Evolutionary conservation across 371 early-diverging fungal genomes (phyloP).

Genomic region (Massospora cicadina): DNA sequence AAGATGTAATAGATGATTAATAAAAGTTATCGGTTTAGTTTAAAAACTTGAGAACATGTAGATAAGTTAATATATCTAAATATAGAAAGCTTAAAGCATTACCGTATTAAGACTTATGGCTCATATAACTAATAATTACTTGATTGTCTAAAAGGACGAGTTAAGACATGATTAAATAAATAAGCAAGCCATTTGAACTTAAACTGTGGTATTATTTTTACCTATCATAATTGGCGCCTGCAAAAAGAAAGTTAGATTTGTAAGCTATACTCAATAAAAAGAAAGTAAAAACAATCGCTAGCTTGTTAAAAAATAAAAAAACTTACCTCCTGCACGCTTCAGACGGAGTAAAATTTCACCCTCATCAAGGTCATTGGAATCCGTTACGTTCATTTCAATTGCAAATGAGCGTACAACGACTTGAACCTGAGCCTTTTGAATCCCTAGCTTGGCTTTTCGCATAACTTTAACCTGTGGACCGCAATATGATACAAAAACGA

Average conservation of each 20-base stretch:
- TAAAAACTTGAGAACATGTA: too few species aligned
- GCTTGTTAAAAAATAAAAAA: neutral
- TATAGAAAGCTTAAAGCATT: too few species aligned
- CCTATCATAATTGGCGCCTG: slow-evolving; percentile 41
- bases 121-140: slow-evolving; percentile 11
- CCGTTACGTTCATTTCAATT: slow-evolving; percentile 51
- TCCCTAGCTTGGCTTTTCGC: slow-evolving; percentile 66
- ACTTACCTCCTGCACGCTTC: slow-evolving; percentile 37
- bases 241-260: neutral
- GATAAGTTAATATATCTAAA: too few species aligned
- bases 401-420: slow-evolving; percentile 42
- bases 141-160: slow-evolving; percentile 8
- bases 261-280: neutral
- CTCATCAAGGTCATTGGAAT: slow-evolving; percentile 26
- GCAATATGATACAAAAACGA: slow-evolving; percentile 57
- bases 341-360: slow-evolving; percentile 31
- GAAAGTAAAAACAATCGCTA: neutral
- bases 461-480: slow-evolving; percentile 65
- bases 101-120: too few species aligned
- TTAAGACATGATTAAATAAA: neutral
- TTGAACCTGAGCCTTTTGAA: slow-evolving; percentile 67
- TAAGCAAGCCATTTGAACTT: neutral
- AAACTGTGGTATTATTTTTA: slow-evolving; percentile 25
- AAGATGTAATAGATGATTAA: too few species aligned
- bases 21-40: too few species aligned